These are phyloP conservation scores for Aspergillus ellipticus DNA, from an alignment of 495 filamentous ascomycete species.

Conservation along the genomic window DNA sequence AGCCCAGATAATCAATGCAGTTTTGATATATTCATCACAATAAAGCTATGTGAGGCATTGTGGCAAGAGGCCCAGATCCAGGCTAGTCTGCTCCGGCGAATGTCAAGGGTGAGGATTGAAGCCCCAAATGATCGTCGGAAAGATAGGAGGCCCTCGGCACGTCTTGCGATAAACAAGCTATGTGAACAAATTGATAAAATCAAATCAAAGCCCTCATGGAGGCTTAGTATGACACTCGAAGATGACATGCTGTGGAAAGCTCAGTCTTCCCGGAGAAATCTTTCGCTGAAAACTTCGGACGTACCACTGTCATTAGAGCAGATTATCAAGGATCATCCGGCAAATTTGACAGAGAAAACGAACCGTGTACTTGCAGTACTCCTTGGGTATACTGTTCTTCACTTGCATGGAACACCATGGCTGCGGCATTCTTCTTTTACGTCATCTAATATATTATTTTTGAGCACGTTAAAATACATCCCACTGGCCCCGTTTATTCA, in stretches of 20 bases:
- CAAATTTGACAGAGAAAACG: constrained; percentile 10
- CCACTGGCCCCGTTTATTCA: constrained; percentile 14
- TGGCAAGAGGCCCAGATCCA: background rate
- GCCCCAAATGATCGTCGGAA: background rate
- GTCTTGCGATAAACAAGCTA: constrained; percentile 4
- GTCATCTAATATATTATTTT: constrained; percentile 9
- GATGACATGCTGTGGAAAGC: constrained; percentile 13
- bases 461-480: background rate
- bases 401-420: constrained; percentile 11
- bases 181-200: constrained; percentile 12
- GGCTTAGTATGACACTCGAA: constrained; percentile 9
- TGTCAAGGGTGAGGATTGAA: background rate
- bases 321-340: constrained; percentile 1
- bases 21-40: background rate
- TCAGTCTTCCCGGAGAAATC: constrained; percentile 3
- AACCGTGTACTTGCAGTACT: constrained; percentile 12
- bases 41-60: background rate
- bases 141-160: background rate
- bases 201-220: constrained; percentile 5
- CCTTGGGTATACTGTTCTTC: constrained; percentile 8
- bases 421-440: background rate
- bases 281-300: background rate
- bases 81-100: background rate
- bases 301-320: constrained; percentile 5
- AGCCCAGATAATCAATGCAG: background rate